Percentiles rank a stretch among this genome's conserved stretches.
phyloP scores from a whole-genome alignment of 202 grass and related monocot species.

The Alloteropsis angusta region DNA sequence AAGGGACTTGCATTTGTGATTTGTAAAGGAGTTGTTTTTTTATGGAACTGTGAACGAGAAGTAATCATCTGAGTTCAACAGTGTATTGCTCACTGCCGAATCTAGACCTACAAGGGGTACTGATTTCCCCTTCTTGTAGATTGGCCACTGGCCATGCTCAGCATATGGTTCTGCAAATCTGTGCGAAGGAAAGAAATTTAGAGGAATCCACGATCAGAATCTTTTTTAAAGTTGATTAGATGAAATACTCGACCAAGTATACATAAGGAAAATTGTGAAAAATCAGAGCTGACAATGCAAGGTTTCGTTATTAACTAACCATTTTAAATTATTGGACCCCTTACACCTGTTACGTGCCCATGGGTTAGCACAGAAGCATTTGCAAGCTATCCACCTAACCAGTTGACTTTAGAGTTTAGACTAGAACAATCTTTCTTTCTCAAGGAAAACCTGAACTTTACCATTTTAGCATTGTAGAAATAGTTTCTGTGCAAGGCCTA shows the following conservation, averaged over 20 bases:
- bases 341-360: not conserved
- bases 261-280: not conserved
- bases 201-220: too few relatives aligned
- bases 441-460: not conserved
- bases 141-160: too few relatives aligned
- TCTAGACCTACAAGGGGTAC: too few relatives aligned
- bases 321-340: not conserved
- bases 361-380: not conserved
- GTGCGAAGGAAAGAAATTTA: not conserved
- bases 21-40: not conserved
- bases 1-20: not conserved
- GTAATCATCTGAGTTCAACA: not conserved
- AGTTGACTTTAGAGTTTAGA: not conserved
- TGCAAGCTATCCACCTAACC: not conserved
- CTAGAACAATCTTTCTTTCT: not conserved
- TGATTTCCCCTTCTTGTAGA: too few relatives aligned
- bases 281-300: not conserved
- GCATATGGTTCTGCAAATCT: not conserved
- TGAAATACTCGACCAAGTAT: not conserved
- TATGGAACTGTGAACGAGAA: too few relatives aligned
- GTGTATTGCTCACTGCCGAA: not conserved
- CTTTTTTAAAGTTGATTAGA: not conserved
- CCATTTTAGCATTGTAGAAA: not conserved
- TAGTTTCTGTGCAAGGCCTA: not conserved
- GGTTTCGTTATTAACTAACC: not conserved